These are phyloP conservation scores for Solanum tarapatanum DNA, from an alignment of 257 asterid species.

Conservation along the genomic window DNA sequence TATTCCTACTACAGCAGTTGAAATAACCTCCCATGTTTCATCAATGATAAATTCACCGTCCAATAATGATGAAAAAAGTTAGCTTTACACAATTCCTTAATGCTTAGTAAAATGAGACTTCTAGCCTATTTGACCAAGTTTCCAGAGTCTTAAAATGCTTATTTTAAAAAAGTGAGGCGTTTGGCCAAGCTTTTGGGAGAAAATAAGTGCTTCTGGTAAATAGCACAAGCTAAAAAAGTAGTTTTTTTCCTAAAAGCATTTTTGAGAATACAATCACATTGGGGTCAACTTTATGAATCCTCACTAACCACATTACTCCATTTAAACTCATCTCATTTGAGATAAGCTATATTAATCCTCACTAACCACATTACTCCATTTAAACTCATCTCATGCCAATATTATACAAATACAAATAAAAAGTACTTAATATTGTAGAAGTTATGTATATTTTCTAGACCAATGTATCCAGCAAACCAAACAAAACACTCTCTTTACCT, in stretches of 20 bases:
- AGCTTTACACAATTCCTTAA: background rate
- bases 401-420: background rate
- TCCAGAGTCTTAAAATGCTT: background rate
- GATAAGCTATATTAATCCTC: background rate
- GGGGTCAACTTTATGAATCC: background rate
- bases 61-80: background rate
- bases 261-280: background rate
- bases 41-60: background rate
- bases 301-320: background rate
- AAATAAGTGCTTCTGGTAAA: background rate
- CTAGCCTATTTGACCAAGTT: background rate
- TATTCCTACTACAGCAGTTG: background rate
- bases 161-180: background rate
- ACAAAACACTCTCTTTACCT: background rate
- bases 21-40: background rate
- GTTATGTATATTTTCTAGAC: background rate
- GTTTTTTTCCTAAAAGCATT: background rate
- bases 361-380: background rate
- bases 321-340: background rate
- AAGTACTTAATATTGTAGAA: background rate
- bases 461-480: background rate
- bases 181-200: background rate
- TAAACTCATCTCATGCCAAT: background rate
- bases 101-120: background rate
- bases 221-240: background rate